Evolutionary conservation across 495 filamentous ascomycete species (phyloP), one percentile per base, ranked within the genome.

Genomic region (Aspergillus nidulans): DNA sequence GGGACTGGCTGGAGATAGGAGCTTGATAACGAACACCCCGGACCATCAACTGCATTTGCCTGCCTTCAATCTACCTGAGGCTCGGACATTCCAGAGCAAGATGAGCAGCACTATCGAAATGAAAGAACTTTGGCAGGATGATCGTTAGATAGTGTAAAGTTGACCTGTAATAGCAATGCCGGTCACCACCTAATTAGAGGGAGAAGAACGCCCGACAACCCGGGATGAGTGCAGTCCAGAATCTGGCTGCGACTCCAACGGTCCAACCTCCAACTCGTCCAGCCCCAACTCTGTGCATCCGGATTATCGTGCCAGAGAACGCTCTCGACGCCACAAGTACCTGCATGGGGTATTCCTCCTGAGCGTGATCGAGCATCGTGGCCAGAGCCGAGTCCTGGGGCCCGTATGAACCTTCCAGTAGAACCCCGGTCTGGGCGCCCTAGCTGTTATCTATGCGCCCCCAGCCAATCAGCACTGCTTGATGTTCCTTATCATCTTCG

Each of bases 1-100:
- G 21, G 36, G 47, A 47, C 52, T 55, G 57, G 57, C 41, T 40
- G 41, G 57, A 59, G 57, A 59, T 59, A 55, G 52, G 15, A 41
- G 40, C 15, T 34, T 34, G 30, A 34, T 34, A 44, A 41, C 10
- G 20, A 36, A 12, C 23, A 20, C n/a, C 4, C 21, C 13, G 6
- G 23, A 25, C 43, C 23, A 21, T 58, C 44, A 43, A 9, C 13
- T 28, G 12, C 45, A 10, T n/a, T 19, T 7, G 42, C 39, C 28
- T 36, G 18, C 30, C 6, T 34, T 36, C n/a, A 5, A 49, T 49
- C 18, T 36, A 49, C 45, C n/a, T 47, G 44, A 30, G 8, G 30
- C 30, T 34, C 6, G 42, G 21, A 7, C 5, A 25, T 25, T 45
- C 36, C 36, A 36, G 6, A 39, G n/a, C n/a, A 13, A 34, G 30